Evolutionary conservation across 2,329 filamentous ascomycete species (phyloP), one percentile per base, ranked within the genome.

Genomic region (Fusarium gaditjirri): DNA sequence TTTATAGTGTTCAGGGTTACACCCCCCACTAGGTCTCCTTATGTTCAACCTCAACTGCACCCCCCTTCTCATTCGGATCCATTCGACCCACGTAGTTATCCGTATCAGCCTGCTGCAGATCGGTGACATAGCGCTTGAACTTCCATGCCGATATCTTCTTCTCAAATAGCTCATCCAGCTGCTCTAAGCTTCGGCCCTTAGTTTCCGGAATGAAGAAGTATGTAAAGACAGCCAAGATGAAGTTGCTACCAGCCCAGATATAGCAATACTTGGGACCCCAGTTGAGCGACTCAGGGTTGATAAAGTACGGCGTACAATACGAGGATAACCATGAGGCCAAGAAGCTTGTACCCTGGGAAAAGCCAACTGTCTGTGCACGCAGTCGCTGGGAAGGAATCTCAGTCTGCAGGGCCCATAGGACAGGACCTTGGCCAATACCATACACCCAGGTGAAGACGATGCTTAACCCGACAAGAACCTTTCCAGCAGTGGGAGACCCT

Each of bases 121-220:
- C 38, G 1, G 53, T 55, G 2, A 55, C 27, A 55, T 55, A 55
- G 3, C 38, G 8, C 2, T 23, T 33, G 8, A 55, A 55, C n/a
- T 55, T 55, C 53, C 27, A 55, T 2, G 53, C 53, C 3, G 53
- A 55, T 7, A 55, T 25, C n/a, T 16, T 55, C 29, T 55, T 55
- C 4, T 44, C 38, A 17, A 55, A 55, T 6, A 55, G 5, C 12
- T 55, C 53, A 33, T 55, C 53, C 8, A 55, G 53, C 10, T 55
- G 53, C 13, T 55, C 53, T 17, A 55, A 31, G n/a, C 53, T 55
- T 21, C 53, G 38, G 4, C 53, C 53, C n/a, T 33, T 44, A 0
- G 53, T 55, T n/a, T 55, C 53, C 0, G 53, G 53, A 9, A 55
- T 33, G 5, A 55, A 55, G 7, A 55, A 35, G 17, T 33, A 55